Conservation (phyloP, 2,329 filamentous ascomycete species). For the Fusarium nygamai region DNA sequence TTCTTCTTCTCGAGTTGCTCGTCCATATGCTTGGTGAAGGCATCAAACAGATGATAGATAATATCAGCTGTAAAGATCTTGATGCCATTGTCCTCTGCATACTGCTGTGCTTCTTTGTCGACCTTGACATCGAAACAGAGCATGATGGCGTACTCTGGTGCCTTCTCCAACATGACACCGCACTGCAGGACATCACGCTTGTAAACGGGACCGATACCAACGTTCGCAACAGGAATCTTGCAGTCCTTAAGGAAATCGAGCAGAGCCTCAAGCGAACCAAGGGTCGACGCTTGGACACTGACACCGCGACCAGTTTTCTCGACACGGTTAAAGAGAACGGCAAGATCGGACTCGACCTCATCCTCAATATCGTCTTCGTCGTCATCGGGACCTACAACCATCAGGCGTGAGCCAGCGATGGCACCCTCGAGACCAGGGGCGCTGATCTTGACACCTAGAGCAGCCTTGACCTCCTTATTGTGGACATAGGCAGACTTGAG, state of each 20-base stretch:
- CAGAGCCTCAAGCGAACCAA: conserved; percentile 94
- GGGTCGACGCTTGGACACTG: conserved; percentile 94
- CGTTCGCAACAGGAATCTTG: conserved; percentile 98
- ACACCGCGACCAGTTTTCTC: conserved; percentile 94
- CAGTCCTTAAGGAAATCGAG: conserved; percentile 95
- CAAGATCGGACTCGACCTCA: conserved; percentile 94
- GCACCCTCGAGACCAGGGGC: conserved; percentile 95
- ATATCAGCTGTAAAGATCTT: conserved; percentile 99
- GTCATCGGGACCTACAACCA: conserved; percentile 94
- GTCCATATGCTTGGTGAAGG: conserved; percentile 95
- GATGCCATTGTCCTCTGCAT: conserved; percentile 93
- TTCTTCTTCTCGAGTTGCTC: conserved; percentile 89
- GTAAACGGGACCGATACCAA: conserved; percentile 96
- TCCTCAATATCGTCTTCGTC: conserved; percentile 97
- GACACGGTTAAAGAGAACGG: conserved; percentile 89
- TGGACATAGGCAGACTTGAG: conserved; percentile 97
- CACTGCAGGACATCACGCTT: conserved; percentile 97
- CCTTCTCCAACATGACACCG: conserved; percentile 96
- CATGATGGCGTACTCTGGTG: conserved; percentile 97
- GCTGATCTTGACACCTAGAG: conserved; percentile 98
- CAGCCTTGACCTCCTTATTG: conserved; percentile 99
- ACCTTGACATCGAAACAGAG: conserved; percentile 99
- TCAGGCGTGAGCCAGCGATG: conserved; percentile 92
- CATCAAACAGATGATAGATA: conserved; percentile 98
- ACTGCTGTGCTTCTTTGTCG: conserved; percentile 91